phyloP scores from a whole-genome alignment of 352 stramenopile genomes.

The Globisporangium paroecandrum region DNA sequence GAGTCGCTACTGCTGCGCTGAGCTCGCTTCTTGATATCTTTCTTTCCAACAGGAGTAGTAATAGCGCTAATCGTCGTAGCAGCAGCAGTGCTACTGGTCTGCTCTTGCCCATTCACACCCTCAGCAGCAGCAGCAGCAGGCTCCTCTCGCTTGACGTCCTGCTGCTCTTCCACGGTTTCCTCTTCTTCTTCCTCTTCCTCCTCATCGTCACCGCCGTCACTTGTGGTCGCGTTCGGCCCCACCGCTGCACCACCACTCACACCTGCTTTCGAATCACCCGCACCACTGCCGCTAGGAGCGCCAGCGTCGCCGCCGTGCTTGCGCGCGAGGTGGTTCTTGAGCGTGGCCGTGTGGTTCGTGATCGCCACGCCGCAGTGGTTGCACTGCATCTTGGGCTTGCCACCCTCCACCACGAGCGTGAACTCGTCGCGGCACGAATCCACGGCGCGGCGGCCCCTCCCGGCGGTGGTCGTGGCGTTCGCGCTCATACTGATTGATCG shows the following conservation, averaged over 20 bases:
- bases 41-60: neutral
- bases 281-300: neutral
- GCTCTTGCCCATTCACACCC: neutral
- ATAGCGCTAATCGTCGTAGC: neutral
- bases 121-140: neutral
- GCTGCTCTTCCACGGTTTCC: neutral
- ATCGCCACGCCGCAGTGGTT: conserved; percentile 19
- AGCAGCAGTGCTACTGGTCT: neutral
- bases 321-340: conserved; percentile 21
- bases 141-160: neutral
- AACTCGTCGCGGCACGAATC: conserved; percentile 20
- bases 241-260: neutral
- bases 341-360: conserved; percentile 20
- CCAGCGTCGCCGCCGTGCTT: conserved; percentile 8
- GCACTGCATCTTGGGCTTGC: conserved; percentile 22
- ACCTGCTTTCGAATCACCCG: neutral
- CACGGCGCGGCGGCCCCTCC: conserved; percentile 12
- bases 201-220: neutral
- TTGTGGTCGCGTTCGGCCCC: neutral
- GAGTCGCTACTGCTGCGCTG: conserved; percentile 5
- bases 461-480: neutral
- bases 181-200: neutral
- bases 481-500: neutral
- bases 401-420: conserved; percentile 17
- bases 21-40: conserved; percentile 2